A percentile compares a stretch with the other conserved stretches of the same genome.
phyloP scores from a whole-genome alignment of 345 rosid species.

The Lumnitzera racemosa region DNA sequence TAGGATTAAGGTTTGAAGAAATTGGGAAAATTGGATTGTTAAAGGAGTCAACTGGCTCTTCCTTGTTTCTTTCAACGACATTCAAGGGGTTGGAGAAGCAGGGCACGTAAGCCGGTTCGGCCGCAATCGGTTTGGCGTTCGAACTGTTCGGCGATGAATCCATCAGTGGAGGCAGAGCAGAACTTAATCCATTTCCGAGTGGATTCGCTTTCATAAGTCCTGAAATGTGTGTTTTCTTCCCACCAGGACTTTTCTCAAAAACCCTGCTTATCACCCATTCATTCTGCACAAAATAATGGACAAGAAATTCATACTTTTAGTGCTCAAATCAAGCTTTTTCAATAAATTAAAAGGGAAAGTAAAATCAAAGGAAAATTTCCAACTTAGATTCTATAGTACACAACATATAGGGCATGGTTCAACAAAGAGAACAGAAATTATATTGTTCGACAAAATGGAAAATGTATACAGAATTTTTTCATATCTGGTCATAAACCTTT shows the following conservation, averaged over 20 bases:
- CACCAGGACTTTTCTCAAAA: slow-evolving; percentile 65
- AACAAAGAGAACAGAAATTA: too few relatives aligned
- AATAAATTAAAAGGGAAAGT: neutral
- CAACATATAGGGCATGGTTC: too few relatives aligned
- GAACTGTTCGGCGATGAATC: slow-evolving; percentile 33
- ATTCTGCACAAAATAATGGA: slow-evolving; percentile 33
- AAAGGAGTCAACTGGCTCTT: slow-evolving; percentile 15
- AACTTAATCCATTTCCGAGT: slow-evolving; percentile 31
- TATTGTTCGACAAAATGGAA: too few relatives aligned
- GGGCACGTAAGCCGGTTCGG: slow-evolving; percentile 55
- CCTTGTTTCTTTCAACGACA: slow-evolving; percentile 23
- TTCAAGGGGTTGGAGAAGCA: slow-evolving; percentile 61
- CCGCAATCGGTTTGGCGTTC: slow-evolving; percentile 20
- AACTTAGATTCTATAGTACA: too few relatives aligned
- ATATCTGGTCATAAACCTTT: too few relatives aligned
- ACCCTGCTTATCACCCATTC: slow-evolving; percentile 95
- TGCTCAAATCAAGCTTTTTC: neutral
- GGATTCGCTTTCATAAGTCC: slow-evolving; percentile 28
- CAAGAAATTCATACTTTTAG: slow-evolving; percentile 1
- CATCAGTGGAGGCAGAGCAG: slow-evolving; percentile 58
- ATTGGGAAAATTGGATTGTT: slow-evolving; percentile 27
- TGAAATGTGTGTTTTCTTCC: slow-evolving; percentile 64
- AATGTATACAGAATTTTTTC: too few relatives aligned
- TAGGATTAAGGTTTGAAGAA: neutral
- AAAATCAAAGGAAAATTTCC: neutral